Percentiles rank a stretch among this genome's conserved stretches.
Evolutionary conservation across 2,329 filamentous ascomycete species (phyloP).

Genomic region (Chlorencoelia australis): DNA sequence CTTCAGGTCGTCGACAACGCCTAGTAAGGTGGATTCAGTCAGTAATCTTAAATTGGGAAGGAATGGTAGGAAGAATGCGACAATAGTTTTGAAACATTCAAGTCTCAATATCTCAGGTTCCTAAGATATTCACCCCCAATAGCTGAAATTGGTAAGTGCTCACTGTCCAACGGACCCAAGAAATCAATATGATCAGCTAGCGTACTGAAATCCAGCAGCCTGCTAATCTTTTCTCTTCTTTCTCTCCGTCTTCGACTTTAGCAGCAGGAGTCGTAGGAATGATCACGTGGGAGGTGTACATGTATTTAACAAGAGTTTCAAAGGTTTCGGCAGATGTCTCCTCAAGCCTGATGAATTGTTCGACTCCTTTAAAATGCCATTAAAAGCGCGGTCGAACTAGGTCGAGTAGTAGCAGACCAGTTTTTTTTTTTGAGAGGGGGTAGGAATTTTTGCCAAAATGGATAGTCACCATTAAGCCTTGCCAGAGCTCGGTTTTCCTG

Average conservation of each 20-base stretch:
- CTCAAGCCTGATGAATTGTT: slow-evolving; percentile 3
- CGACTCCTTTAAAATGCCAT: slow-evolving; percentile 3
- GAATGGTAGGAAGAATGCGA: background rate
- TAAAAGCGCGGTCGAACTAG: slow-evolving; percentile 11
- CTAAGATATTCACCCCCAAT: background rate
- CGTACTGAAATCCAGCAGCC: no score
- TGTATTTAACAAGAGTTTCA: slow-evolving; percentile 9
- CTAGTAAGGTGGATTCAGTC: no score
- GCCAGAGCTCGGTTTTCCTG: slow-evolving; percentile 3
- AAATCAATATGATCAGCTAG: slow-evolving; percentile 16
- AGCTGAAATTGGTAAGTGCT: background rate
- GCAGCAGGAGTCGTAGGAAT: background rate
- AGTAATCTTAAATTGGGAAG: no score
- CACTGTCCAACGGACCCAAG: background rate
- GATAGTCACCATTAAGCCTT: slow-evolving; percentile 5
- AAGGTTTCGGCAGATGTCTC: slow-evolving; percentile 7
- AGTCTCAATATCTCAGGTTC: background rate
- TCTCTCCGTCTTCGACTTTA: no score
- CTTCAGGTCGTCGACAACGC: no score
- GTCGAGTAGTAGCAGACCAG: slow-evolving; percentile 9
- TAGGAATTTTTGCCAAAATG: slow-evolving; percentile 1
- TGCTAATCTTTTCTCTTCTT: no score
- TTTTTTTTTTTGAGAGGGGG: slow-evolving; percentile 4
- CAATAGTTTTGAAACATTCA: background rate
- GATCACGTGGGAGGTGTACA: slow-evolving; percentile 7